Evolutionary conservation across 2,329 filamentous ascomycete species (phyloP).

Genomic region (Metarhizium rileyi): DNA sequence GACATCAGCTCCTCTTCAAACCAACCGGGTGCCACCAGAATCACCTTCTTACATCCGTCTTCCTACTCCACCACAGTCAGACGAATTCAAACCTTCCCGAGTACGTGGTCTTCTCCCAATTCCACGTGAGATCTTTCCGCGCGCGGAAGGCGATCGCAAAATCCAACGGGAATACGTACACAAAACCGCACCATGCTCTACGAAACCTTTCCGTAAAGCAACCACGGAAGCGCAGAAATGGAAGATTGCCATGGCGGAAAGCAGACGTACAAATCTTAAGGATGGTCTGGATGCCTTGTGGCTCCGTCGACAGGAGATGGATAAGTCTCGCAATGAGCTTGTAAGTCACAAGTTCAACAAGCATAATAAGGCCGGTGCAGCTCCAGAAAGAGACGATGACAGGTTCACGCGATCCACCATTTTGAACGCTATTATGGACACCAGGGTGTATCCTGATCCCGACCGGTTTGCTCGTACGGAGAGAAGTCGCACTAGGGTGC

Average conservation of each 20-base stretch:
- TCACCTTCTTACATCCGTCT: slow-evolving; percentile 82
- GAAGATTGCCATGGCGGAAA: slow-evolving; percentile 64
- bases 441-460: slow-evolving; percentile 50
- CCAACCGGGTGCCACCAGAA: slow-evolving; percentile 64
- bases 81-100: slow-evolving; percentile 33
- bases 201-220: slow-evolving; percentile 25
- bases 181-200: slow-evolving; percentile 47
- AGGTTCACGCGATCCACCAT: slow-evolving; percentile 63
- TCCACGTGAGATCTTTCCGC: slow-evolving; percentile 69
- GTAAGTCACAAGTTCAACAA: slow-evolving; percentile 37
- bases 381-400: slow-evolving; percentile 67
- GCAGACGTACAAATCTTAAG: slow-evolving; percentile 61
- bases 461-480: slow-evolving; percentile 46
- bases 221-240: slow-evolving; percentile 39
- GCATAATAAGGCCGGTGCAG: slow-evolving; percentile 40
- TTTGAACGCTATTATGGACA: slow-evolving; percentile 37
- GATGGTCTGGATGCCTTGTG: slow-evolving; percentile 63
- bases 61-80: slow-evolving; percentile 65
- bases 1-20: slow-evolving; percentile 25
- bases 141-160: slow-evolving; percentile 48
- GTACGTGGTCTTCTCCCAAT: slow-evolving; percentile 75
- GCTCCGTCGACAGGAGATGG: slow-evolving; percentile 45
- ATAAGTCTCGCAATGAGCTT: slow-evolving; percentile 23
- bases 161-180: slow-evolving; percentile 49
- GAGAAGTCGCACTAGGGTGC: slow-evolving; percentile 31